A percentile compares a stretch with the other conserved stretches of the same genome.
Evolutionary conservation across 352 stramenopile species (phyloP).

Genomic region (Peronosclerospora sorghi): DNA sequence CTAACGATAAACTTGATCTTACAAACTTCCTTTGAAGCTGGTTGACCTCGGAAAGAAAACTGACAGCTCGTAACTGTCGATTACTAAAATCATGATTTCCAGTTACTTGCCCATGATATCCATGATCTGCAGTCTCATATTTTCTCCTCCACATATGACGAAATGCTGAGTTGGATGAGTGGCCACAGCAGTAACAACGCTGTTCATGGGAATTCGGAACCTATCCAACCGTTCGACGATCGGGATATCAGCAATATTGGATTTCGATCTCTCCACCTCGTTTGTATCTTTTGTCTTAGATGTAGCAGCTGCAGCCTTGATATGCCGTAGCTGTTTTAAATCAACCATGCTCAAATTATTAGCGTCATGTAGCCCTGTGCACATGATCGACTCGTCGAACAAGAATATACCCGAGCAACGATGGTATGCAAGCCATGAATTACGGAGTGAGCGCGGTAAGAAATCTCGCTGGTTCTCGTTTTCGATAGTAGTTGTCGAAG

Average conservation of each 20-base stretch:
- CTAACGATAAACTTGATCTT: no score
- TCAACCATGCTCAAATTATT: slow-evolving; percentile 38
- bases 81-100: no score
- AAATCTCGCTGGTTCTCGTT: slow-evolving; percentile 13
- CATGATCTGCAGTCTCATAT: slow-evolving; percentile 29
- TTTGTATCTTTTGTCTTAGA: background rate
- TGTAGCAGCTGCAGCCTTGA: background rate
- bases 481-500: slow-evolving; percentile 11
- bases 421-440: slow-evolving; percentile 47
- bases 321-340: slow-evolving; percentile 27
- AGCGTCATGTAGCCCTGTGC: slow-evolving; percentile 30
- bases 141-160: slow-evolving; percentile 36
- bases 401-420: slow-evolving; percentile 33
- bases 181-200: slow-evolving; percentile 34
- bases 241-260: background rate
- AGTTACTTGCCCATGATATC: slow-evolving; percentile 7
- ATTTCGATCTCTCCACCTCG: no score
- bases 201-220: slow-evolving; percentile 36
- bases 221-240: slow-evolving; percentile 29
- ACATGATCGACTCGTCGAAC: slow-evolving; percentile 44
- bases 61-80: no score
- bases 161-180: slow-evolving; percentile 31
- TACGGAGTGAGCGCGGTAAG: slow-evolving; percentile 15
- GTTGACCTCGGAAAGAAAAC: no score
- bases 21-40: no score